phyloP scores from a whole-genome alignment of 2,329 filamentous ascomycete species.

The Penicillium verrucosum region DNA sequence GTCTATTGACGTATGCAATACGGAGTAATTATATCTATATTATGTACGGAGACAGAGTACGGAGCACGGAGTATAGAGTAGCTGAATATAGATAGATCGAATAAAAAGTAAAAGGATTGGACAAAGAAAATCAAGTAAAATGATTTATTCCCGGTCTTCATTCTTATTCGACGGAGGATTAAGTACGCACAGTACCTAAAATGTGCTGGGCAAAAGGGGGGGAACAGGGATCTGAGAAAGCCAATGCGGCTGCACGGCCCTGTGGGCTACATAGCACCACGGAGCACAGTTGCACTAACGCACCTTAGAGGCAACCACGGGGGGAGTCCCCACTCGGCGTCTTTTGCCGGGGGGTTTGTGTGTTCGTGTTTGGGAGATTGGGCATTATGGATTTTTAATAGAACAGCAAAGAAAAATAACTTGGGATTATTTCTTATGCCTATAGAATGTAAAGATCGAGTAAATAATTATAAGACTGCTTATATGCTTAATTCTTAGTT shows the following conservation, averaged over 20 bases:
- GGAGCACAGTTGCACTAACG: constrained; percentile 26
- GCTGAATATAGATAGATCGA: background rate
- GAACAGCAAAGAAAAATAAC: too few relatives aligned
- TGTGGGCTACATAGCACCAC: constrained; percentile 17
- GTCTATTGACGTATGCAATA: constrained; percentile 5
- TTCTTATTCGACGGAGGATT: background rate
- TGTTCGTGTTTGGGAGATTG: background rate
- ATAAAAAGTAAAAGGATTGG: background rate
- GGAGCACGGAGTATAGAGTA: too few relatives aligned
- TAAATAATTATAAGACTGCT: background rate
- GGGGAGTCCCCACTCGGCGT: constrained; percentile 20
- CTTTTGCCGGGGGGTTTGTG: constrained; percentile 18
- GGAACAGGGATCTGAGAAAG: constrained; percentile 13
- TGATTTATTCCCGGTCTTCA: background rate
- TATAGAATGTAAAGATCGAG: background rate
- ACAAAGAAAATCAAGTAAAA: background rate
- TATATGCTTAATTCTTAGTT: background rate
- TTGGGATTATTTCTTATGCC: background rate
- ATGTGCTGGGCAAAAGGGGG: constrained; percentile 10
- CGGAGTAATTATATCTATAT: background rate
- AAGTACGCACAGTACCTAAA: background rate
- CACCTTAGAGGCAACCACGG: constrained; percentile 23
- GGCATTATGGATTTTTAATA: background rate
- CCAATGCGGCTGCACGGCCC: constrained; percentile 18
- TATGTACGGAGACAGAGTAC: too few relatives aligned